Evolutionary conservation across 495 filamentous ascomycete species (phyloP).

Genomic region (Ascodesmis nigricans): DNA sequence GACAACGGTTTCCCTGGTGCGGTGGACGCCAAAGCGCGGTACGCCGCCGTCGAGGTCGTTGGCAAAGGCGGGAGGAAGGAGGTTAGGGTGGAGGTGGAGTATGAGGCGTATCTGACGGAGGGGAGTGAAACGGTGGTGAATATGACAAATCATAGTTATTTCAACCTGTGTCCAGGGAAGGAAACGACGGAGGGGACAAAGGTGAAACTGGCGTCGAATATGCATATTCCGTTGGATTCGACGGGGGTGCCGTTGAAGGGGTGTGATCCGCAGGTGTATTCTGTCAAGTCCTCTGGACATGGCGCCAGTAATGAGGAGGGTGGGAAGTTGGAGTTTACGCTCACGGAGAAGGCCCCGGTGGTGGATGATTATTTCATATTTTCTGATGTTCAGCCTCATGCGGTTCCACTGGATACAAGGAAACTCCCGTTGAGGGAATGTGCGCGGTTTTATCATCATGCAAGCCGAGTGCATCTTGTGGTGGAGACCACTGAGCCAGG

Average conservation of each 20-base stretch:
- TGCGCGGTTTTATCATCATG: slow-evolving; percentile 46
- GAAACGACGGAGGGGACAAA: slow-evolving; percentile 54
- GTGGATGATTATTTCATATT: slow-evolving; percentile 85
- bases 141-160: slow-evolving; percentile 94
- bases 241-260: slow-evolving; percentile 43
- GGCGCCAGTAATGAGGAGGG: slow-evolving; percentile 41
- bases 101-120: slow-evolving; percentile 56
- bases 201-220: slow-evolving; percentile 44
- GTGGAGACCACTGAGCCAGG: slow-evolving; percentile 77
- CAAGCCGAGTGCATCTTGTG: slow-evolving; percentile 54
- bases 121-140: slow-evolving; percentile 65
- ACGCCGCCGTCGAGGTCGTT: slow-evolving; percentile 48
- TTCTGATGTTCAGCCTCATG: slow-evolving; percentile 26
- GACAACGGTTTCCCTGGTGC: slow-evolving; percentile 78
- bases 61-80: slow-evolving; percentile 33
- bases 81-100: slow-evolving; percentile 56
- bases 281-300: slow-evolving; percentile 28
- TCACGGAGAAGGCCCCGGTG: slow-evolving; percentile 35
- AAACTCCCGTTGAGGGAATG: slow-evolving; percentile 36
- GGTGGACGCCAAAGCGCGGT: slow-evolving; percentile 56
- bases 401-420: slow-evolving; percentile 60
- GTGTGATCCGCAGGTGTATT: slow-evolving; percentile 24
- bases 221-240: slow-evolving; percentile 51
- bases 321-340: slow-evolving; percentile 43
- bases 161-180: slow-evolving; percentile 52